Conservation (phyloP, 345 rosid species). For the Populus alba region DNA sequence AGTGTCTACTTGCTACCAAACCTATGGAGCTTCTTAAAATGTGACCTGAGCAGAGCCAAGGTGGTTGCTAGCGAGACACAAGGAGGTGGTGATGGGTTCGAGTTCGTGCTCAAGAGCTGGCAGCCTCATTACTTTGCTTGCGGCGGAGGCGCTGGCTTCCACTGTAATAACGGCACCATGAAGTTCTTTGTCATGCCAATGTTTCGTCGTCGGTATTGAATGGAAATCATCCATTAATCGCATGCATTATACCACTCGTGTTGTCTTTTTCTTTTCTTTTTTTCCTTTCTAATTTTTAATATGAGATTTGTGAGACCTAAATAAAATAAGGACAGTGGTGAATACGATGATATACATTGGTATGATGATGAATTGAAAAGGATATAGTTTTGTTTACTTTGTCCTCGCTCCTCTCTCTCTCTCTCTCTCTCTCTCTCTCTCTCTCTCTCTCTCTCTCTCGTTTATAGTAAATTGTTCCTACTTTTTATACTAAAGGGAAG, state of each 20-base stretch:
- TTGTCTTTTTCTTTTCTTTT: background rate
- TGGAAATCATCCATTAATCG: background rate
- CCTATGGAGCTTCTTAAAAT: constrained; percentile 41
- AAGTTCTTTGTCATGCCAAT: constrained; percentile 56
- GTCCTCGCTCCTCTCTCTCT: too few relatives aligned
- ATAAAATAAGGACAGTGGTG: background rate
- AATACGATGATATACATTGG: background rate
- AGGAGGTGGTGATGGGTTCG: constrained; percentile 61
- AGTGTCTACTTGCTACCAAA: constrained; percentile 60
- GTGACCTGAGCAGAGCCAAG: constrained; percentile 50
- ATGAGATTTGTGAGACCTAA: background rate
- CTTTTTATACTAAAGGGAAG: background rate
- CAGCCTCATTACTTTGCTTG: constrained; percentile 63
- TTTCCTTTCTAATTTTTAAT: background rate
- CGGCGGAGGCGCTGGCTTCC: constrained; percentile 56
- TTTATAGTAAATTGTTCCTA: background rate
- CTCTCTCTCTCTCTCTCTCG: too few relatives aligned
- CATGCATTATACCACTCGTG: background rate
- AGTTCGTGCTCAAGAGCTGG: constrained; percentile 45
- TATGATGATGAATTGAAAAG: background rate
- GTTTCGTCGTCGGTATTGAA: constrained; percentile 25
- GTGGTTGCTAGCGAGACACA: constrained; percentile 49
- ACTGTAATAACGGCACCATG: constrained; percentile 66
- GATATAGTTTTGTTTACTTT: background rate
- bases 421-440: too few relatives aligned